Percentiles rank a stretch among this genome's conserved stretches.
These are phyloP conservation scores for Penicillium sp. DNA, from an alignment of 2,329 filamentous ascomycete genomes.

Conservation along the genomic window DNA sequence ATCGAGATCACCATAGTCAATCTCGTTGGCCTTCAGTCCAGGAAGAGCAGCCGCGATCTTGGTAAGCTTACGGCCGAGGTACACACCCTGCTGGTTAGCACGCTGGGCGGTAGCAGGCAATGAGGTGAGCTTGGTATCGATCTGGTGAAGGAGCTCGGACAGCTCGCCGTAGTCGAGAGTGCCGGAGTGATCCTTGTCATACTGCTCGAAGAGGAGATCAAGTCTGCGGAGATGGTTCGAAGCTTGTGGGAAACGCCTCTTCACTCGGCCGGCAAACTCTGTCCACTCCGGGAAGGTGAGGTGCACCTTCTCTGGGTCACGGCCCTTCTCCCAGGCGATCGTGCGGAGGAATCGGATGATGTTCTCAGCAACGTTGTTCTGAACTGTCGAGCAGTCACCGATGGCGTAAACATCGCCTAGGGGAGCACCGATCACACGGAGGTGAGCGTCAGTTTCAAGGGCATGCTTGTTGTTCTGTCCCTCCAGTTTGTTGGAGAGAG, in stretches of 20 bases:
- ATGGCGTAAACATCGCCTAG: conserved; percentile 95
- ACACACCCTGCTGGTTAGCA: conserved; percentile 92
- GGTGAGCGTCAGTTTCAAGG: conserved; percentile 90
- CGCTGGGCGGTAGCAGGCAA: conserved; percentile 94
- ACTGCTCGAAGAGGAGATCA: conserved; percentile 86
- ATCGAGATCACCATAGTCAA: conserved; percentile 87
- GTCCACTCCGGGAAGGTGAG: conserved; percentile 89
- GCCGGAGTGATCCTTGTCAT: conserved; percentile 90
- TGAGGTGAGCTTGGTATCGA: conserved; percentile 91
- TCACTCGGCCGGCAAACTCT: conserved; percentile 77
- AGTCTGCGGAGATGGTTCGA: conserved; percentile 82
- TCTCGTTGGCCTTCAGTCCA: conserved; percentile 75
- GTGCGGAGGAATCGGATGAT: conserved; percentile 87
- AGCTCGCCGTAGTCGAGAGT: conserved; percentile 94
- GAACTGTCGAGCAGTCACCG: conserved; percentile 92
- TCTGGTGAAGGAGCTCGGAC: conserved; percentile 82
- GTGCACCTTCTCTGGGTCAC: conserved; percentile 83
- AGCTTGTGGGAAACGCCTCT: conserved; percentile 88
- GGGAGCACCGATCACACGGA: conserved; percentile 84
- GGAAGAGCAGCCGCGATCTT: conserved; percentile 78
- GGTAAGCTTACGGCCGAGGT: conserved; percentile 92
- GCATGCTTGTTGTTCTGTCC: conserved; percentile 86
- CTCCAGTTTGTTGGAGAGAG: conserved; percentile 73
- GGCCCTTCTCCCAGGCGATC: conserved; percentile 87
- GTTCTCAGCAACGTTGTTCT: conserved; percentile 94